A percentile compares a stretch with the other conserved stretches of the same genome.
phyloP scores from a whole-genome alignment of 148 eudicot species.

The Diospyros kaki region DNA sequence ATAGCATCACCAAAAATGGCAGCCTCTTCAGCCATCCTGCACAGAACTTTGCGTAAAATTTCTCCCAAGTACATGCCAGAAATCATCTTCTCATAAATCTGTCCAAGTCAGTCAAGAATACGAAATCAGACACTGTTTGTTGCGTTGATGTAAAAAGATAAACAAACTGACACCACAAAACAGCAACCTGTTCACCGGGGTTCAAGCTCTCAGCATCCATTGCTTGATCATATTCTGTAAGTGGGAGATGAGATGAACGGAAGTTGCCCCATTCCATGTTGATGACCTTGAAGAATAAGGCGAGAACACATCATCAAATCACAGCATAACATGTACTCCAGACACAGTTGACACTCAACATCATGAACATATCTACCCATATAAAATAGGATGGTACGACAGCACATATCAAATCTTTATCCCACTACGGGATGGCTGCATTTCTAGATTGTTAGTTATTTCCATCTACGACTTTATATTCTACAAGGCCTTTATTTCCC shows the following conservation, averaged over 20 bases:
- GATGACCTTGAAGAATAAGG: constrained; percentile 41
- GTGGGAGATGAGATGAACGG: constrained; percentile 54
- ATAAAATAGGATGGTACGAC: not conserved
- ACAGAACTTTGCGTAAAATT: constrained; percentile 45
- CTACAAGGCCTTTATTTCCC: too few species aligned
- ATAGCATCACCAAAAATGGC: constrained; percentile 41
- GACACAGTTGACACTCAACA: not conserved
- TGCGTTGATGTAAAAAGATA: not conserved
- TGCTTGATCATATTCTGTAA: constrained; percentile 66
- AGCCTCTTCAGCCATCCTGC: constrained; percentile 50
- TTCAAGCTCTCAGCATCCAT: constrained; percentile 69
- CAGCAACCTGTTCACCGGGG: constrained; percentile 63
- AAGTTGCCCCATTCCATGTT: constrained; percentile 93
- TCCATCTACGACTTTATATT: too few species aligned
- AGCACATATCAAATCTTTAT: too few species aligned
- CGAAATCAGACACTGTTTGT: not conserved
- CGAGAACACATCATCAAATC: not conserved
- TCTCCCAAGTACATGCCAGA: constrained; percentile 65
- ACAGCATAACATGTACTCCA: not conserved
- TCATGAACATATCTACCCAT: not conserved
- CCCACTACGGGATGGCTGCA: too few species aligned
- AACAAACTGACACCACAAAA: not conserved
- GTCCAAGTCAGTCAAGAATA: not conserved
- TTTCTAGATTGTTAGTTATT: too few species aligned
- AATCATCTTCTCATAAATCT: constrained; percentile 62